Base-by-base conservation (phyloP, 2,329 filamentous ascomycete genomes). In the Tympanopsis confertula region DNA sequence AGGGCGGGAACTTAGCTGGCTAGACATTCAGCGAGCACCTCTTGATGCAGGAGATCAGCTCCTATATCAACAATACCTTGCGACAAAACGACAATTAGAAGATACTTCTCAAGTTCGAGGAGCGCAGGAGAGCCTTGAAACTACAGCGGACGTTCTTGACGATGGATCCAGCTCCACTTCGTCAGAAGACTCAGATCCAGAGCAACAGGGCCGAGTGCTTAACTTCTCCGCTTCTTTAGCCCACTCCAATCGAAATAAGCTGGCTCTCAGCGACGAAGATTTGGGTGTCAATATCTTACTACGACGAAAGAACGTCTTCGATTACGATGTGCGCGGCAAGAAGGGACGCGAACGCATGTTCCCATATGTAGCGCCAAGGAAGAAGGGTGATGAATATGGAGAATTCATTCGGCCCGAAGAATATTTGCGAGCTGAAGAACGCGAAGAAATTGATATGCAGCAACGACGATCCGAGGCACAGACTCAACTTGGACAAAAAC, bases 391-490 rank as follows among this genome's bases (percentile, higher is more conserved):
- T 52, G 89, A 95, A 45, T 98, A 91, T 58, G 91, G 91, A 41
- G 91, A 98, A 45, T 63, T 93, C 13, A 95, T 98, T 47, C 78
- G 87, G 38, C 85, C 89, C 0, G 91, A 96, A 55, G 91, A 98
- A 45, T 98, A 89, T 53, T 70, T 95, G 1, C 76, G 88, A 41
- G 89, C 88, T 0, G 91, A 98, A 53, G 91, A 96, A 58, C 79
- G 86, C 40, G 86, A 94, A 41, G 72, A 77, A 19, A 69, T 75
- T 14, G 81, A 33, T 18, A 33, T 33, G 30, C 30, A 33, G 30
- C 30, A 33, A 18, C 30, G 30, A 7, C 30, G 30, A 66, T 24
- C 58, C 12, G 66, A 68, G 19, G 59, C 62, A 20, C 68, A 81
- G 45, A 74, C 75, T 37, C 74, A 73, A 35, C 70, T 94, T 15